These are phyloP conservation scores for Sideroxylon spinosum DNA, from an alignment of 179 eudicot species.

Conservation along the genomic window DNA sequence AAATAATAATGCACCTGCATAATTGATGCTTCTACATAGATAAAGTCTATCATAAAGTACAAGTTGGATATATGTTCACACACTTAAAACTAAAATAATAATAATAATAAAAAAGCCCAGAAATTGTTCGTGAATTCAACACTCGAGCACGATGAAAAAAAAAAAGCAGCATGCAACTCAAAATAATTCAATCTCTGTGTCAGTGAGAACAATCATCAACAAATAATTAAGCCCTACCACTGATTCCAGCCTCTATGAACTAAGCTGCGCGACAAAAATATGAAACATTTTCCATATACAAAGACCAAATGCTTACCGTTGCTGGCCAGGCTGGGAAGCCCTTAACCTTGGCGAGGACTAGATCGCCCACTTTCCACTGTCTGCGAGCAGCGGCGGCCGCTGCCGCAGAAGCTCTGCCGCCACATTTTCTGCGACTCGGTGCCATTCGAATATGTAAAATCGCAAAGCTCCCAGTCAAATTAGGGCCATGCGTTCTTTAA, in stretches of 20 bases:
- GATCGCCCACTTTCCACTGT: conserved; percentile 92
- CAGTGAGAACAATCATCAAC: neutral
- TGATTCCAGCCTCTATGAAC: neutral
- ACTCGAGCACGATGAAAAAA: neutral
- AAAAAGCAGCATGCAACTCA: neutral
- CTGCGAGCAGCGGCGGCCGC: conserved; percentile 65
- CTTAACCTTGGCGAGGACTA: conserved; percentile 97
- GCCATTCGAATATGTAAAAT: conserved; percentile 40
- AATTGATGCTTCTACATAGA: neutral
- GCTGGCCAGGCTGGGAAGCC: conserved; percentile 99
- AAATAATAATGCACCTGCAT: no score
- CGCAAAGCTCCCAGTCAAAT: conserved; percentile 14
- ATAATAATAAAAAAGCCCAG: neutral
- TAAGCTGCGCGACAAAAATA: neutral
- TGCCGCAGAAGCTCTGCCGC: conserved; percentile 55
- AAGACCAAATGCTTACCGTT: conserved; percentile 37
- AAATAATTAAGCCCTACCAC: neutral
- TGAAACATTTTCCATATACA: neutral
- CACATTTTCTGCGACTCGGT: conserved; percentile 68
- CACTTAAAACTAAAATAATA: no score
- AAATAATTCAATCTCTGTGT: neutral
- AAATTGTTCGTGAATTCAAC: no score
- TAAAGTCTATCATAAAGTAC: neutral
- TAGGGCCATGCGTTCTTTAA: conserved; percentile 6
- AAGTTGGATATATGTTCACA: no score